Conservation (phyloP, 129 eudicot species). For the Tagetes erecta region DNA sequence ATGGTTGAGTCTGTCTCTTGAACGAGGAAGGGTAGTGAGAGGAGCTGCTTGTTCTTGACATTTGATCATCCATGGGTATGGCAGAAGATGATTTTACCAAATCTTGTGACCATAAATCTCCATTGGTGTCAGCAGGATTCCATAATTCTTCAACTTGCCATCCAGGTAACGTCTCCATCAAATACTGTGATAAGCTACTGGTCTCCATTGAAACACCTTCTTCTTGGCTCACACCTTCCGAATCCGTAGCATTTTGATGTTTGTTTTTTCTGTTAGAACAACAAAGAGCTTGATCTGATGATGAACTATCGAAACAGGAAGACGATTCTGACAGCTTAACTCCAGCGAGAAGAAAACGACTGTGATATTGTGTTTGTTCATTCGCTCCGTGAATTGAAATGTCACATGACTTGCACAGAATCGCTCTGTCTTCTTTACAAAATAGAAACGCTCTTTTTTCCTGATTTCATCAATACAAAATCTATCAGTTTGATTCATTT, state of each 20-base stretch:
- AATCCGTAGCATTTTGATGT: not conserved
- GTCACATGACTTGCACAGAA: slow-evolving; percentile 80
- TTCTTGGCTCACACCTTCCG: slow-evolving; percentile 24
- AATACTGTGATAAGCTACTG: slow-evolving; percentile 57
- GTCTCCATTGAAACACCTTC: slow-evolving; percentile 46
- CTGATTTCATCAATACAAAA: slow-evolving; percentile 30
- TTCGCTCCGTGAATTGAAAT: slow-evolving; percentile 65
- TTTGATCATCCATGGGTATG: slow-evolving; percentile 33
- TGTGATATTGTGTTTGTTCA: slow-evolving; percentile 61
- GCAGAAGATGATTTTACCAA: slow-evolving; percentile 23
- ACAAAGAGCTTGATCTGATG: slow-evolving; percentile 36
- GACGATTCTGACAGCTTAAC: slow-evolving; percentile 56
- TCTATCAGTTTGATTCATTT: slow-evolving; percentile 3
- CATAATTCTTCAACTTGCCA: slow-evolving; percentile 77
- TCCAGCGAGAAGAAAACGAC: slow-evolving; percentile 74
- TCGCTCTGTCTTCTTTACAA: slow-evolving; percentile 91
- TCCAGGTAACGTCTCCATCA: slow-evolving; percentile 66
- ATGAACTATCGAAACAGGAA: slow-evolving; percentile 31
- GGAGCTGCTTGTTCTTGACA: slow-evolving; percentile 10
- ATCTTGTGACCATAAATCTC: slow-evolving; percentile 22
- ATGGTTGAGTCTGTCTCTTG: slow-evolving; percentile 34
- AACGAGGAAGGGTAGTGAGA: slow-evolving; percentile 28
- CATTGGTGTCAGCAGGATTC: slow-evolving; percentile 40
- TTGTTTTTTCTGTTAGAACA: not conserved
- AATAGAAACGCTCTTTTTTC: slow-evolving; percentile 70